Conservation (phyloP, 805 yeast genomes). For the Teunomyces stri region DNA sequence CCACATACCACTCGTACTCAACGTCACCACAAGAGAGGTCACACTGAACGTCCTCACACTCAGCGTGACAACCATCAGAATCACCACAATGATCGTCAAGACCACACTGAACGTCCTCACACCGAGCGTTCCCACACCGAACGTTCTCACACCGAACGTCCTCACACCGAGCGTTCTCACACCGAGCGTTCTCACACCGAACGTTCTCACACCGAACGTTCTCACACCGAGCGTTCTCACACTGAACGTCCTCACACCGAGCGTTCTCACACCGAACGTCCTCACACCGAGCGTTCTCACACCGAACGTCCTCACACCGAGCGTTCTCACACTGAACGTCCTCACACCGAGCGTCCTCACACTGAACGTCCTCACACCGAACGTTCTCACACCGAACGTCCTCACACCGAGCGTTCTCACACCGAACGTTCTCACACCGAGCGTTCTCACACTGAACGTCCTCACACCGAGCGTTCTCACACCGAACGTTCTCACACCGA, state of each 20-base stretch:
- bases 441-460: no score
- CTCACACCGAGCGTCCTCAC: neutral
- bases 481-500: neutral
- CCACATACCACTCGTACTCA: neutral
- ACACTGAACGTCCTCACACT: neutral
- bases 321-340: neutral
- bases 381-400: neutral
- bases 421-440: neutral
- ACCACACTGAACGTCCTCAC: neutral
- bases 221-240: neutral
- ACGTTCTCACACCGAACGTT: neutral
- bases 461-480: neutral
- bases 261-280: neutral
- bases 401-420: neutral
- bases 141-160: neutral
- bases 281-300: neutral
- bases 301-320: neutral
- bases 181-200: neutral
- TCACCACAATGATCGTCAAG: neutral
- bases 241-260: neutral
- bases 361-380: neutral
- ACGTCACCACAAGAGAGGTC: neutral
- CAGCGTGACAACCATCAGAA: neutral
- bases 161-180: neutral
- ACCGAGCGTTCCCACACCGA: neutral